Evolutionary conservation across 2,329 filamentous ascomycete genomes (phyloP).

Genomic region (Gremmenia infestans): DNA sequence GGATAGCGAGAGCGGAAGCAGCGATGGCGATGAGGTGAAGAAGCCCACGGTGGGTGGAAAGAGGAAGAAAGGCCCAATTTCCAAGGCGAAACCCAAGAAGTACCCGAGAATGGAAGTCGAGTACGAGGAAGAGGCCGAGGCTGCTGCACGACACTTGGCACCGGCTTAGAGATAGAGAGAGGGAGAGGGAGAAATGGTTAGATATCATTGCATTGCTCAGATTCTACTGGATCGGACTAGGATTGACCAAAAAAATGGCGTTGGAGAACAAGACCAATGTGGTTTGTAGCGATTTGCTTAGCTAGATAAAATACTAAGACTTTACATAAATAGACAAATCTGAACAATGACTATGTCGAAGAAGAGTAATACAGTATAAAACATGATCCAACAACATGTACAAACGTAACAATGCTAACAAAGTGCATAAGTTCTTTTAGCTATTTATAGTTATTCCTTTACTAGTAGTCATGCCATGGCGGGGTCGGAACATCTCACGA

Average conservation of each 20-base stretch:
- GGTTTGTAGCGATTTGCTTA: no score
- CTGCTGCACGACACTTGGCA: slow-evolving; percentile 33
- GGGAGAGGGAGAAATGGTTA: slow-evolving; percentile 2
- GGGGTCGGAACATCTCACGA: no score
- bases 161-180: not conserved
- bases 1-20: slow-evolving; percentile 41
- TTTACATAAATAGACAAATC: no score
- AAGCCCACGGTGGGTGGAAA: slow-evolving; percentile 53
- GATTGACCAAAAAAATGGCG: not conserved
- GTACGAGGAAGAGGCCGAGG: slow-evolving; percentile 64
- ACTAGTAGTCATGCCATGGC: no score
- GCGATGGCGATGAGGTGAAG: slow-evolving; percentile 50
- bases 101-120: slow-evolving; percentile 59
- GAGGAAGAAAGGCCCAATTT: slow-evolving; percentile 32
- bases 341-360: no score
- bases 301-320: no score
- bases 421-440: no score
- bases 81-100: slow-evolving; percentile 39
- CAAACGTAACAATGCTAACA: no score
- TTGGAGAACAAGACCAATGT: no score
- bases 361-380: no score
- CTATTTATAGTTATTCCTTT: no score
- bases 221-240: slow-evolving; percentile 1
- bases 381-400: no score
- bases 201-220: slow-evolving; percentile 11